Conservation (phyloP, 345 rosid genomes). For the Dipteronia dyeriana region DNA sequence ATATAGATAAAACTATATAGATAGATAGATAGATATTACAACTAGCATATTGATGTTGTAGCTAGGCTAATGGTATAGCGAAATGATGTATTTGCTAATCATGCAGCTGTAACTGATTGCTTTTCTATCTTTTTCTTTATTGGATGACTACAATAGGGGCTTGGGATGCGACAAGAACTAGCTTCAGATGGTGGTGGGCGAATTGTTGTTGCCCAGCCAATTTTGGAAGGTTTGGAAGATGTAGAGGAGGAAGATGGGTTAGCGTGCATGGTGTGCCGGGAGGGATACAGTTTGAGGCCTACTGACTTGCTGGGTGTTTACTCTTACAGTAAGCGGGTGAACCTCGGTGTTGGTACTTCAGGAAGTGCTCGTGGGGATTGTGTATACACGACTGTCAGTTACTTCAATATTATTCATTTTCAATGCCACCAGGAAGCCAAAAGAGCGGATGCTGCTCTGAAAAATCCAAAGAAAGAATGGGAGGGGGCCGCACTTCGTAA, state of each 20-base stretch:
- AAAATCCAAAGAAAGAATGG: constrained; percentile 99
- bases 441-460: constrained; percentile 93
- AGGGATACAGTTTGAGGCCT: constrained; percentile 95
- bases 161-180: constrained; percentile 85
- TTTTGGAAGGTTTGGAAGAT: constrained; percentile 93
- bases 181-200: constrained; percentile 93
- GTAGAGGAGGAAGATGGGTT: constrained; percentile 95
- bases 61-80: neutral
- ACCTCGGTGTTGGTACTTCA: constrained; percentile 85
- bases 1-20: no score
- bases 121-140: neutral
- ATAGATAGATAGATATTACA: no score
- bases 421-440: constrained; percentile 99
- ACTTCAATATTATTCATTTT: constrained; percentile 90
- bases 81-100: constrained; percentile 12
- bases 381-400: constrained; percentile 97
- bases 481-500: constrained; percentile 96
- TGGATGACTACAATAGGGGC: constrained; percentile 46
- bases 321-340: constrained; percentile 89
- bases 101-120: constrained; percentile 24
- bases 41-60: neutral
- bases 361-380: constrained; percentile 96
- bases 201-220: constrained; percentile 76
- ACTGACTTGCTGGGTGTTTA: constrained; percentile 88
- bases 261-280: constrained; percentile 98